These are phyloP conservation scores for Trichoderma cornu-damae DNA, from an alignment of 2,329 filamentous ascomycete genomes.

Conservation along the genomic window DNA sequence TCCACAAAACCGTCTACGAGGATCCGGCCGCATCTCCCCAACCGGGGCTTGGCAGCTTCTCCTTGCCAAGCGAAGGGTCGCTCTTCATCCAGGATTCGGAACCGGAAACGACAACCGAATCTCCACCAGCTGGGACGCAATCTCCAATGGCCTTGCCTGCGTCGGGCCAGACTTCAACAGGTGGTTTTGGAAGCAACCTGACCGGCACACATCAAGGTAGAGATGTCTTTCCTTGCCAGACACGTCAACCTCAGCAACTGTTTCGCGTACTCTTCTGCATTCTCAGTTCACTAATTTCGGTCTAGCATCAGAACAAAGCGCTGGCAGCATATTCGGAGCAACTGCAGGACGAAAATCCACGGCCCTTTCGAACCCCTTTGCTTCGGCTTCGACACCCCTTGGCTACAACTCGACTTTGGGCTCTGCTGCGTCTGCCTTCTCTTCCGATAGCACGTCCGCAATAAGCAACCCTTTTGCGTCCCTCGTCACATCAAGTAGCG, in stretches of 20 bases:
- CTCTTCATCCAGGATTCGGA: constrained; percentile 28
- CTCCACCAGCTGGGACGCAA: not conserved
- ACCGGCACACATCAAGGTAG: constrained; percentile 11
- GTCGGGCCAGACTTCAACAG: not conserved
- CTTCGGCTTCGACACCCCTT: not conserved
- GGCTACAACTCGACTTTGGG: not conserved
- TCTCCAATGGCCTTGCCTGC: constrained; percentile 6
- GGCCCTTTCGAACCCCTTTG: constrained; percentile 19
- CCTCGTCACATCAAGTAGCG: not conserved
- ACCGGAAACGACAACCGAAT: not conserved
- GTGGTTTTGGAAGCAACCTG: constrained; percentile 2
- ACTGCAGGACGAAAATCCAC: not conserved
- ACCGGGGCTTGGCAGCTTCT: constrained; percentile 18
- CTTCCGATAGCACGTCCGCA: not conserved
- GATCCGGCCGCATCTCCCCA: constrained; percentile 23
- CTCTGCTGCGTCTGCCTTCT: not conserved
- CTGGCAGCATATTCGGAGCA: not conserved
- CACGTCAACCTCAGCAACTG: not conserved
- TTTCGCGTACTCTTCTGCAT: not conserved
- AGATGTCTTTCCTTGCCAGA: not conserved
- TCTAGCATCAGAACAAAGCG: constrained; percentile 9
- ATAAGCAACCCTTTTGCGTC: constrained; percentile 16
- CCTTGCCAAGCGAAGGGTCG: constrained; percentile 24
- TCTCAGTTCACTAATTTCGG: constrained; percentile 6
- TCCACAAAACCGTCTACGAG: constrained; percentile 52